These are phyloP conservation scores for Suillus hirtellus DNA, from an alignment of 768 basidiomycete genomes.

Conservation along the genomic window DNA sequence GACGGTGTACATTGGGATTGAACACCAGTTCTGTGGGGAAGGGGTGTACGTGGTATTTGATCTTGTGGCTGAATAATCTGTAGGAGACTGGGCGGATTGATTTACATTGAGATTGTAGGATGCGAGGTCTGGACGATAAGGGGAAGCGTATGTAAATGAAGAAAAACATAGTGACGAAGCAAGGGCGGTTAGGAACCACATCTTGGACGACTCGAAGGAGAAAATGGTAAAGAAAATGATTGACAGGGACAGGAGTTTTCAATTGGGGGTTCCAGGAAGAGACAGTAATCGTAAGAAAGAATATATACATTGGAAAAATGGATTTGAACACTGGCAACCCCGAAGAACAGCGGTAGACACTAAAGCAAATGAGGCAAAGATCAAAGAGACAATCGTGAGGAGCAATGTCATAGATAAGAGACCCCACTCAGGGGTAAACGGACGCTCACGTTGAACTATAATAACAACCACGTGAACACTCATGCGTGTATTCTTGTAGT, in stretches of 20 bases:
- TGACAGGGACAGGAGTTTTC: no score
- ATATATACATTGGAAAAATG: neutral
- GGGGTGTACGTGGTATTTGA: conserved; percentile 67
- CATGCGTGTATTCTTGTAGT: no score
- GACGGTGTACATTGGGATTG: conserved; percentile 75
- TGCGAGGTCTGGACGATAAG: conserved; percentile 64
- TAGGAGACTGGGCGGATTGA: conserved; percentile 62
- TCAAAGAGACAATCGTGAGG: no score
- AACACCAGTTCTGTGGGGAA: conserved; percentile 88
- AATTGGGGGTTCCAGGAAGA: neutral
- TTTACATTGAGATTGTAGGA: conserved; percentile 82
- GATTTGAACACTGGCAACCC: no score
- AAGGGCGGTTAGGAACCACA: conserved; percentile 49
- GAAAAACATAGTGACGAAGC: conserved; percentile 26
- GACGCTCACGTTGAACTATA: no score
- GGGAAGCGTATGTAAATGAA: conserved; percentile 53
- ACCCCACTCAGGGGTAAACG: no score
- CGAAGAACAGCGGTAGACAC: no score
- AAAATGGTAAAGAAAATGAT: neutral
- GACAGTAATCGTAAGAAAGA: neutral
- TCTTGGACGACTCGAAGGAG: conserved; percentile 19
- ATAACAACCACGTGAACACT: no score
- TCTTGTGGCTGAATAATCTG: conserved; percentile 65
- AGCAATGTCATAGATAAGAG: no score
- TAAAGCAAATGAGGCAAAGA: no score